Evolutionary conservation across 805 yeast species (phyloP).

Genomic region (Candida nemodendra): DNA sequence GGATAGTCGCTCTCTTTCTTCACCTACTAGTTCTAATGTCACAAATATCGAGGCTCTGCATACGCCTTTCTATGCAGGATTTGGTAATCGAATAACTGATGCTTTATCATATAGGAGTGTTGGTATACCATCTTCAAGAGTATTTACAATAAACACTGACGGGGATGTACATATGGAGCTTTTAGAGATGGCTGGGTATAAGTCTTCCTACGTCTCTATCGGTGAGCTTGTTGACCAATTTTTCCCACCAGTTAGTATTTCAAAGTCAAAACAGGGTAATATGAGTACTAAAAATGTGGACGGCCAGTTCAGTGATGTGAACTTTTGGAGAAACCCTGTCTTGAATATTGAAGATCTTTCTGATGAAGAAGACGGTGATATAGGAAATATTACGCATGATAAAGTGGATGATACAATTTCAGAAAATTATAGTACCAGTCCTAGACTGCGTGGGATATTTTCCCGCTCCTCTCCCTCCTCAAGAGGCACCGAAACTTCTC

Average conservation of each 20-base stretch:
- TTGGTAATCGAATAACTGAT: conserved; percentile 95
- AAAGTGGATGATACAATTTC: conserved; percentile 7
- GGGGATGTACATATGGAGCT: conserved; percentile 98
- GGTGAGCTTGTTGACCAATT: conserved; percentile 95
- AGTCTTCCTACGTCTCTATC: conserved; percentile 81
- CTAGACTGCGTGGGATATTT: conserved; percentile 19
- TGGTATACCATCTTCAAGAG: conserved; percentile 89
- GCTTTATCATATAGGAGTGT: conserved; percentile 93
- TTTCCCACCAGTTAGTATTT: conserved; percentile 74
- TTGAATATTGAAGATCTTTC: conserved; percentile 58
- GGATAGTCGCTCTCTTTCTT: neutral
- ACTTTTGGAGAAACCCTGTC: conserved; percentile 88
- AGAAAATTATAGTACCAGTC: conserved; percentile 14
- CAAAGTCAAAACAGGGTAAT: conserved; percentile 16
- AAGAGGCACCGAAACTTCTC: conserved; percentile 16
- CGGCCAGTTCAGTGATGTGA: conserved; percentile 78
- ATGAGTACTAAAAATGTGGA: conserved; percentile 36
- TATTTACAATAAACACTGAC: conserved; percentile 92
- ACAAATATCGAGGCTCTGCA: conserved; percentile 40
- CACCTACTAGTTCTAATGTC: conserved; percentile 1
- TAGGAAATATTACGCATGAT: conserved; percentile 25
- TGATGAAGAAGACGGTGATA: conserved; percentile 43
- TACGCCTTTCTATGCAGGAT: conserved; percentile 95
- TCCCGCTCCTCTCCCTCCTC: conserved; percentile 18
- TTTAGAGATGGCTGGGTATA: conserved; percentile 89